Conservation (phyloP, 2,329 filamentous ascomycete species). For the Botrytis byssoidea region DNA sequence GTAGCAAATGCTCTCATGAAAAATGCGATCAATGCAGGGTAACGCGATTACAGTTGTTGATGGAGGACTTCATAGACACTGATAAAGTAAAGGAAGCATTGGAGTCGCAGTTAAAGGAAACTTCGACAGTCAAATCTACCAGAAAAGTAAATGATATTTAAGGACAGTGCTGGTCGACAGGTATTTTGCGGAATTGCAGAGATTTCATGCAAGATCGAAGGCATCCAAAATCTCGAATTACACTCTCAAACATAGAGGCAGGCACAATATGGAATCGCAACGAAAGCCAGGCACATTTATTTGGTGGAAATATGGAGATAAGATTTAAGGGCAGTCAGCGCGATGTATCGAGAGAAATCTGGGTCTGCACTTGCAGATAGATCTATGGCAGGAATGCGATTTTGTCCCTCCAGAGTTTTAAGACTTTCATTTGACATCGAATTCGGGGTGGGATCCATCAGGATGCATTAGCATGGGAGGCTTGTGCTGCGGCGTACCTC, state of each 20-base stretch:
- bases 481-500: background rate
- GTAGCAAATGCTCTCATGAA: background rate
- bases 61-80: background rate
- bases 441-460: background rate
- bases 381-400: background rate
- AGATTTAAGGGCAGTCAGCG: background rate
- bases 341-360: background rate
- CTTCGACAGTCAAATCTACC: background rate
- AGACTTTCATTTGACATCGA: background rate
- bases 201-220: background rate
- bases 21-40: background rate
- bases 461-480: background rate
- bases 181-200: background rate
- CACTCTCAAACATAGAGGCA: background rate
- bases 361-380: conserved; percentile 4
- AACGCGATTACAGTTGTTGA: background rate
- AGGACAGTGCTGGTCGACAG: background rate
- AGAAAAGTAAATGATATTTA: background rate
- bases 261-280: background rate
- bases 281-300: background rate
- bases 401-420: background rate
- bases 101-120: background rate
- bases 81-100: background rate
- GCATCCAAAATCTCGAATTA: background rate
- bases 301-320: background rate